Conservation (phyloP, 768 basidiomycete species). For the Phaeotremella skinneri region DNA sequence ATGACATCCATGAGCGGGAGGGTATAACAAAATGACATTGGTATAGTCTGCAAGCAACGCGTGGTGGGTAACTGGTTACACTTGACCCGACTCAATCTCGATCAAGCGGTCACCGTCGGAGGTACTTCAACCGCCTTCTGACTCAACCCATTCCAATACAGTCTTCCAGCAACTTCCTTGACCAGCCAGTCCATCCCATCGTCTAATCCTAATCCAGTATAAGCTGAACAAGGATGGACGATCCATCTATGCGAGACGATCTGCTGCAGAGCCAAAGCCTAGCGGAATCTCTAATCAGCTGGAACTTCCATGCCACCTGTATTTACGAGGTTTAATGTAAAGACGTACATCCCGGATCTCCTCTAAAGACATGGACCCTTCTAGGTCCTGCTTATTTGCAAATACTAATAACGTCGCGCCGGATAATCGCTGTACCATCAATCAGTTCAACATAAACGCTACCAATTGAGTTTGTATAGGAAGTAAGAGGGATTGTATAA, state of each 20-base stretch:
- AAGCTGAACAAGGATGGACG: constrained; percentile 87
- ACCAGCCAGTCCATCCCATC: constrained; percentile 91
- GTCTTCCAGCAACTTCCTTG: constrained; percentile 74
- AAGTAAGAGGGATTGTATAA: background rate
- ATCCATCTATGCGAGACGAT: constrained; percentile 88
- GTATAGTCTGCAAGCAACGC: too few species aligned
- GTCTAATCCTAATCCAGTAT: constrained; percentile 79
- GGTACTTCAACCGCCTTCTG: too few species aligned
- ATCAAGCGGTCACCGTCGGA: too few species aligned
- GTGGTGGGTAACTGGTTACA: too few species aligned
- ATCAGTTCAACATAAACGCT: too few species aligned
- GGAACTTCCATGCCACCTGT: too few species aligned
- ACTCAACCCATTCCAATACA: constrained; percentile 62
- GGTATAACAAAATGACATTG: too few species aligned
- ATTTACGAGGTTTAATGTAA: background rate
- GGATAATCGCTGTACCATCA: constrained; percentile 67
- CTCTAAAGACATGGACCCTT: constrained; percentile 72
- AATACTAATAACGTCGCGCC: constrained; percentile 95
- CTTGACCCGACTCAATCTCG: too few species aligned
- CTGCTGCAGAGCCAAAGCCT: constrained; percentile 76
- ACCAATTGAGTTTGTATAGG: background rate
- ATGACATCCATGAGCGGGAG: too few species aligned
- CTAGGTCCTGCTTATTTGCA: constrained; percentile 96
- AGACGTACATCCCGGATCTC: constrained; percentile 78
- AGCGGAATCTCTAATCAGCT: too few species aligned